phyloP scores from a whole-genome alignment of 352 stramenopile genomes.

The Halophytophthora polymorphica region DNA sequence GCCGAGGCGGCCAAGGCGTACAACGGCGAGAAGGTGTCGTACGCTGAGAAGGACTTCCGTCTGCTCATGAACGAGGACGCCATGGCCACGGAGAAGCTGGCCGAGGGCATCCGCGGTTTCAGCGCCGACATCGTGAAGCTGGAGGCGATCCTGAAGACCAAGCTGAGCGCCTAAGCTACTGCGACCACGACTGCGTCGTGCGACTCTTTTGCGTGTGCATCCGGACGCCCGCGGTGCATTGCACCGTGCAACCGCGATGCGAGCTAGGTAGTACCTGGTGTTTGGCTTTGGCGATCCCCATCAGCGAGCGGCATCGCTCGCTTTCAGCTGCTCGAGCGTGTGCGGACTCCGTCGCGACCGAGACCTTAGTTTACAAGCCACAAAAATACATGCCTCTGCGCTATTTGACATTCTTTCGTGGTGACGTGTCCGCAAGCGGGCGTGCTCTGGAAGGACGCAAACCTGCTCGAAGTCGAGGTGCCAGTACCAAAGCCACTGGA shows the following conservation, averaged over 20 bases:
- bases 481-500: conserved; percentile 22
- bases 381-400: too few species aligned
- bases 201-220: too few species aligned
- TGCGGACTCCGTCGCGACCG: too few species aligned
- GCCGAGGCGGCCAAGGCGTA: conserved; percentile 71
- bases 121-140: conserved; percentile 97
- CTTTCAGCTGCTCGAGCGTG: too few species aligned
- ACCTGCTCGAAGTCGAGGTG: conserved; percentile 33
- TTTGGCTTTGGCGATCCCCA: too few species aligned
- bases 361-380: too few species aligned
- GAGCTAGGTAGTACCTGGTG: too few species aligned
- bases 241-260: too few species aligned
- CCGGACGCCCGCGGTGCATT: too few species aligned
- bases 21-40: conserved; percentile 72
- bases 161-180: conserved; percentile 81
- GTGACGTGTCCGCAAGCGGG: too few species aligned
- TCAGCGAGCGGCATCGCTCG: too few species aligned
- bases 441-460: conserved; percentile 52
- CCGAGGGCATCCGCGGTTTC: conserved; percentile 97
- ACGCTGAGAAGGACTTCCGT: conserved; percentile 95
- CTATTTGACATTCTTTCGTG: too few species aligned
- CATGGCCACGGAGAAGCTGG: conserved; percentile 97
- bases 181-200: neutral
- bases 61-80: conserved; percentile 97
- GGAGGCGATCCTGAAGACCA: conserved; percentile 96